These are phyloP conservation scores for Leucaena leucocephala DNA, from an alignment of 306 rosid species.

Conservation along the genomic window DNA sequence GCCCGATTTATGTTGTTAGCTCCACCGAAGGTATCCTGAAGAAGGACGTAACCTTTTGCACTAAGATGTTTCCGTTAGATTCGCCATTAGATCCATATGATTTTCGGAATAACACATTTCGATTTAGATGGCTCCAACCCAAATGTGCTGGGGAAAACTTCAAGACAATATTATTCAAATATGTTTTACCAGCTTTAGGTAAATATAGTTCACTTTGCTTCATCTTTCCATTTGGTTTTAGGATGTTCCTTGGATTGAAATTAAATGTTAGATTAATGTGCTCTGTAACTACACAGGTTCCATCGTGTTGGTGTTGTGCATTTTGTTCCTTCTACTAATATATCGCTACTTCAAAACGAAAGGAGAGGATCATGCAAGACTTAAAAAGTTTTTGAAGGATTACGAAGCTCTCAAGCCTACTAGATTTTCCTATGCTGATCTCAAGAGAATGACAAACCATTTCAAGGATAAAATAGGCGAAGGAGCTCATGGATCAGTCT, in stretches of 20 bases:
- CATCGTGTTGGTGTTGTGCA: not conserved
- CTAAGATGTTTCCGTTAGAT: not conserved
- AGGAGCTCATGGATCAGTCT: not conserved
- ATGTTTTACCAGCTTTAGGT: not conserved
- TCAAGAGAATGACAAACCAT: not conserved
- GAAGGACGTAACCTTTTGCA: not conserved
- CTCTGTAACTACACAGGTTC: not conserved
- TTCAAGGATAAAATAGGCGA: not conserved
- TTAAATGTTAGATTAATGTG: not conserved
- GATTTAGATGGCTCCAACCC: not conserved
- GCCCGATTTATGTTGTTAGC: not conserved
- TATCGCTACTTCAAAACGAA: conserved; percentile 2
- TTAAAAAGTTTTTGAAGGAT: conserved; percentile 43
- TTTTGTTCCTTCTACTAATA: not conserved
- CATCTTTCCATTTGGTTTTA: not conserved
- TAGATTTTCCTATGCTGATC: conserved; percentile 45
- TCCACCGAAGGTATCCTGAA: not conserved
- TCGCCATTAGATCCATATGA: fast-evolving
- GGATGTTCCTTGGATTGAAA: not conserved
- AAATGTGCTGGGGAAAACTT: not conserved
- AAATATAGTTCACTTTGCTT: not conserved
- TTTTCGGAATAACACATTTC: fast-evolving
- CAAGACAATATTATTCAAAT: not conserved
- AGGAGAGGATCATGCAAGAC: conserved; percentile 37
- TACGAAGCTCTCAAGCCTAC: conserved; percentile 44